Percentiles rank a stretch among this genome's conserved stretches.
Evolutionary conservation across 495 filamentous ascomycete genomes (phyloP).

Genomic region (Ramalina intermedia): DNA sequence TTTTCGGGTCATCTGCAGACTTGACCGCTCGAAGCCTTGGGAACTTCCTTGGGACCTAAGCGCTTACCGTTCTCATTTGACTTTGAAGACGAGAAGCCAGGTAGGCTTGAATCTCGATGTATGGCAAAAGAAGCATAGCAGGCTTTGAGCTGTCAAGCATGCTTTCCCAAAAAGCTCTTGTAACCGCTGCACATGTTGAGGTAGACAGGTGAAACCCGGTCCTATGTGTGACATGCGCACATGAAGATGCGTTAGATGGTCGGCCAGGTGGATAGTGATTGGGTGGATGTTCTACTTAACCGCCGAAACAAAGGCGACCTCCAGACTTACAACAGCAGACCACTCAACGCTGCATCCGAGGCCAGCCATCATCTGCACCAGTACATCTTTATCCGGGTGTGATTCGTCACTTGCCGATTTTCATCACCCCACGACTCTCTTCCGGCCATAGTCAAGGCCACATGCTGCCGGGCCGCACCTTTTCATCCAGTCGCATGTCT

Average conservation of each 20-base stretch:
- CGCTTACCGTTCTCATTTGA: too few relatives aligned
- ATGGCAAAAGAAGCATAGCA: too few relatives aligned
- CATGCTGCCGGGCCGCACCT: conserved; percentile 13
- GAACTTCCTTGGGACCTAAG: too few relatives aligned
- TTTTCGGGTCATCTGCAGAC: background rate
- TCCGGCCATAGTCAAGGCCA: conserved; percentile 4
- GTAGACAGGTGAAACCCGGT: too few relatives aligned
- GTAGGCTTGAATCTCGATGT: too few relatives aligned
- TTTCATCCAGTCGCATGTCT: conserved; percentile 1
- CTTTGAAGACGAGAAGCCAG: too few relatives aligned
- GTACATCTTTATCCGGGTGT: background rate
- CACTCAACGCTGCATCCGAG: background rate
- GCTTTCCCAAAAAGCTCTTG: too few relatives aligned
- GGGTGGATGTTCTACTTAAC: conserved; percentile 11
- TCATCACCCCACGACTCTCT: background rate
- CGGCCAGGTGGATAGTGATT: conserved; percentile 1
- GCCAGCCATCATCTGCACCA: background rate
- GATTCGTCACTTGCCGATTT: conserved; percentile 1
- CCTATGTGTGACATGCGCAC: background rate
- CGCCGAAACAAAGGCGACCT: conserved; percentile 7
- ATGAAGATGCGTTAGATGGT: too few relatives aligned
- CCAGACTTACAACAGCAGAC: background rate
- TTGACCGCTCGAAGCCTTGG: too few relatives aligned
- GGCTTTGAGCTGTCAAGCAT: too few relatives aligned
- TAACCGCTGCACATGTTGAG: too few relatives aligned